Base-by-base conservation (phyloP, 371 early-diverging fungal species). In the Coemansia sp. region DNA sequence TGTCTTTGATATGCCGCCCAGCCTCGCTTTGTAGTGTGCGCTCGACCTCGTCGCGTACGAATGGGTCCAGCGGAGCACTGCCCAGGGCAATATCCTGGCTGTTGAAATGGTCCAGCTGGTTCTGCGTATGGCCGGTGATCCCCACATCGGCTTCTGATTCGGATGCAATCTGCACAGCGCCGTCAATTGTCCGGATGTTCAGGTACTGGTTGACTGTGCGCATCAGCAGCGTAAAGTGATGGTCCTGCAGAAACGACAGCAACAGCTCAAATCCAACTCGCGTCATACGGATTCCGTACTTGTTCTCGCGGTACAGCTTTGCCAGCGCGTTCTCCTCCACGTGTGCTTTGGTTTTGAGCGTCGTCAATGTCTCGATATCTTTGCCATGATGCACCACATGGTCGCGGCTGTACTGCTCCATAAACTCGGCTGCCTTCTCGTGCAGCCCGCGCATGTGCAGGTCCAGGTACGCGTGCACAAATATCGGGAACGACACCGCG, bases 121-220 rank as follows among this genome's bases (percentile, higher is more conserved):
- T 85, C 52, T 87, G 81, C 57, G 89, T 88, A 64, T 90, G 87
- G 0, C 90, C 91, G 6, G 90, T 82, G 47, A 98, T 86, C 2
- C 95, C 94, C 60, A 89, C 82, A 18, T 84, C 87, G 10, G 87
- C 88, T 11, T 86, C 87, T 21, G 73, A 72, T 34, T 80, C 82
- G 6, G 83, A 79, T 14, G 64, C 55, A 21, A 69, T 67, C n/a
- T 67, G 61, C 21, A 40, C 76, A 2, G 75, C 63, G n/a, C 71
- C 77, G 51, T 80, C 75, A 31, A 77, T 54, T 16, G 78, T 73
- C 21, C 77, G 64, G 57, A 99, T 95, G 68, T 91, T 87, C 40
- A 99, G 77, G 71, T 95, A 88, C 78, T 95, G 94, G 77, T 98
- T 98, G 45, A 98, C 88, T n/a, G 99, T 86, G 64, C 95, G 87